Conservation (phyloP, 2,329 filamentous ascomycete genomes). For the Cladosporium colombiae region DNA sequence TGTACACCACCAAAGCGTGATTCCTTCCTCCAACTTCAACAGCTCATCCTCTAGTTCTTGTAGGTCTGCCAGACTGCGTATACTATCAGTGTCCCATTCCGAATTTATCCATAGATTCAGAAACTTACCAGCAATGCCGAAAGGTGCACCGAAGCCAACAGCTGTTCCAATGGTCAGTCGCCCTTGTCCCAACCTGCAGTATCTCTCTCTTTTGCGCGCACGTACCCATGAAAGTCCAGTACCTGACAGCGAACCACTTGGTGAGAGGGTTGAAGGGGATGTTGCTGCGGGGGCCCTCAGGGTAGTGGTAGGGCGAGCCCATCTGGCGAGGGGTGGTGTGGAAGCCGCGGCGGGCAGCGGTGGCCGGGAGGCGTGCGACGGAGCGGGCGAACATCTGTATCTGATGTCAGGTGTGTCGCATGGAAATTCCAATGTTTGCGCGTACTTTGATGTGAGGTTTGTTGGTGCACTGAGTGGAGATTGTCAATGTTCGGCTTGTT, state of each 20-base stretch:
- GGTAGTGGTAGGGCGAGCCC: conserved; percentile 94
- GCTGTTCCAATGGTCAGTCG: conserved; percentile 49
- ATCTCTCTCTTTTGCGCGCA: conserved; percentile 25
- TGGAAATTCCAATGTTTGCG: background rate
- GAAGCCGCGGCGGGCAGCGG: conserved; percentile 85
- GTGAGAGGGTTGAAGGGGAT: conserved; percentile 95
- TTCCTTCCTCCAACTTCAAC: conserved; percentile 19
- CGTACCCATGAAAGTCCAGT: conserved; percentile 77
- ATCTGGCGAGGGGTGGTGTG: conserved; percentile 83
- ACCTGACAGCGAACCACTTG: conserved; percentile 79
- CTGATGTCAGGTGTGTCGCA: conserved; percentile 3
- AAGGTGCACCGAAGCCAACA: conserved; percentile 60
- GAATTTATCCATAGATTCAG: conserved; percentile 18
- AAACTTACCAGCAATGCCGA: conserved; percentile 63
- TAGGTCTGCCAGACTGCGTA: conserved; percentile 65
- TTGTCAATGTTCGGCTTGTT: conserved; percentile 17
- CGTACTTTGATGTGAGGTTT: conserved; percentile 19
- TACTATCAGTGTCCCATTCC: conserved; percentile 30
- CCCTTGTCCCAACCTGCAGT: conserved; percentile 11
- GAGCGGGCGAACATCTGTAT: conserved; percentile 36
- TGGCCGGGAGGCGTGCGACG: conserved; percentile 60
- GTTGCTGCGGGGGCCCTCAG: conserved; percentile 92
- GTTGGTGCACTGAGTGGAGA: conserved; percentile 10
- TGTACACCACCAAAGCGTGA: conserved; percentile 12
- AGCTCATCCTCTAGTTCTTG: conserved; percentile 52